These are phyloP conservation scores for Trypanosoma theileri DNA, from an alignment of 208 protist genomes.

Conservation along the genomic window DNA sequence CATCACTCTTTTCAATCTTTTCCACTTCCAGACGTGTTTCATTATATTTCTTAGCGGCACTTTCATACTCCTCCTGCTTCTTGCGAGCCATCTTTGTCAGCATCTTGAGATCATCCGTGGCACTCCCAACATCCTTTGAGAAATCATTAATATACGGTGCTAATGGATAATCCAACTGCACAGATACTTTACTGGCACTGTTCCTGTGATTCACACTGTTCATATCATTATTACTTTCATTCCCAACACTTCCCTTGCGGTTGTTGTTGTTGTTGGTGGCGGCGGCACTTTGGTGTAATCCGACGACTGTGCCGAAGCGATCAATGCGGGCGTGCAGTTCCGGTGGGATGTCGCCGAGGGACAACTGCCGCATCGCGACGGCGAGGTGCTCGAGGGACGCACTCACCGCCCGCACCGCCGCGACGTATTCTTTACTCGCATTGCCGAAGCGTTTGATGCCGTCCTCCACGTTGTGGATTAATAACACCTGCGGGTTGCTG, in stretches of 20 bases:
- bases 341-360: slow-evolving; percentile 38
- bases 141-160: slow-evolving; percentile 62
- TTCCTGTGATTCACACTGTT: slow-evolving; percentile 1
- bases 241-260: slow-evolving; percentile 1
- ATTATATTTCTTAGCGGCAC: slow-evolving; percentile 39
- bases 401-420: slow-evolving; percentile 58
- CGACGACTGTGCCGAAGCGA: slow-evolving; percentile 44
- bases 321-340: slow-evolving; percentile 26
- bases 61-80: slow-evolving; percentile 26
- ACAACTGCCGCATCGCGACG: slow-evolving; percentile 54
- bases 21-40: slow-evolving; percentile 36
- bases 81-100: slow-evolving; percentile 26
- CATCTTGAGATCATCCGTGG: slow-evolving; percentile 35
- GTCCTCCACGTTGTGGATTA: slow-evolving; percentile 57
- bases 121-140: slow-evolving; percentile 31
- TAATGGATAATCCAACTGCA: slow-evolving; percentile 31
- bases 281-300: slow-evolving; percentile 36
- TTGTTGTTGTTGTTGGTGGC: slow-evolving; percentile 1
- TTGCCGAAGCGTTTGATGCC: slow-evolving; percentile 49
- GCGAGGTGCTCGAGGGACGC: slow-evolving; percentile 46
- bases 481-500: slow-evolving; percentile 28
- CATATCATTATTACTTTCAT: neutral
- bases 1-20: slow-evolving; percentile 46
- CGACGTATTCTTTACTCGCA: slow-evolving; percentile 56
- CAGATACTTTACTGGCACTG: no score